These are phyloP conservation scores for Lepiota venenata DNA, from an alignment of 768 basidiomycete genomes.

Conservation along the genomic window DNA sequence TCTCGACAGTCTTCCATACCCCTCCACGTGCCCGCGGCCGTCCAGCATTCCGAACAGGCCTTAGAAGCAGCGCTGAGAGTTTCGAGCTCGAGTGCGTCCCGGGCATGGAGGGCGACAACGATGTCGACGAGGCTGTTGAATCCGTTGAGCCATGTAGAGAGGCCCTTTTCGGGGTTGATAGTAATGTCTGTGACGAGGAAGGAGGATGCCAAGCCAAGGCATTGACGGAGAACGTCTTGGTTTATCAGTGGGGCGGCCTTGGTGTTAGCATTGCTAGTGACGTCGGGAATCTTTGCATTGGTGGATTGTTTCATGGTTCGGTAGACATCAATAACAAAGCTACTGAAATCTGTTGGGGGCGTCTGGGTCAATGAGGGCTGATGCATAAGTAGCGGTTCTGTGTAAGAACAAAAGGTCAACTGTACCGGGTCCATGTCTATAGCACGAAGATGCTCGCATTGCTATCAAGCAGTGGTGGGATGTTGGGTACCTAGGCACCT, in stretches of 20 bases:
- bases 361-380: conserved; percentile 20
- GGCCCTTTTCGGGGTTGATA: conserved; percentile 55
- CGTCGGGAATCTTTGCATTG: conserved; percentile 5
- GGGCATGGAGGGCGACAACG: conserved; percentile 63
- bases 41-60: conserved; percentile 82
- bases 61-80: conserved; percentile 69
- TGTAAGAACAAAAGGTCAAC: background rate
- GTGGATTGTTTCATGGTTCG: conserved; percentile 43
- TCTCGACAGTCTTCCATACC: conserved; percentile 62
- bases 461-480: too few species aligned
- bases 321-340: conserved; percentile 56
- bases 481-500: background rate
- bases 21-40: conserved; percentile 62
- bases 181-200: conserved; percentile 74
- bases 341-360: conserved; percentile 55
- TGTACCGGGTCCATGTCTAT: conserved; percentile 16
- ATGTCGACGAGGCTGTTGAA: conserved; percentile 71
- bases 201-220: conserved; percentile 70
- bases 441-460: background rate
- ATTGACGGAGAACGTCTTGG: conserved; percentile 59
- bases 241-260: conserved; percentile 37
- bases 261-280: conserved; percentile 4
- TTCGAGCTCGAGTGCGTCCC: conserved; percentile 69
- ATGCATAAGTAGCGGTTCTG: background rate
- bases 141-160: conserved; percentile 62